Evolutionary conservation across 2,329 filamentous ascomycete species (phyloP).

Genomic region (Botrytis fragariae): DNA sequence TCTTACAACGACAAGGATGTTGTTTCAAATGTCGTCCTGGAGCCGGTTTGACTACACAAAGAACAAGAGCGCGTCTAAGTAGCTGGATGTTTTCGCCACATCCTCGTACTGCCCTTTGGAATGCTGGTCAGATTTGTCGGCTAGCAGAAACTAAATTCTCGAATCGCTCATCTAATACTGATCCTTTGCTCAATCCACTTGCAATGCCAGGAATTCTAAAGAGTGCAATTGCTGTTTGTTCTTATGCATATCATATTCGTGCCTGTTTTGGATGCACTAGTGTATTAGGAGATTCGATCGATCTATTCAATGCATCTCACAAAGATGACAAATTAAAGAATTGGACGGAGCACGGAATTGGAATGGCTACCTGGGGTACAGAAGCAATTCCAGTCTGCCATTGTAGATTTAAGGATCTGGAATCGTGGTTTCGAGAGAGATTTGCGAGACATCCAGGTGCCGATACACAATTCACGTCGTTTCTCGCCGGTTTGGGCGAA

Average conservation of each 20-base stretch:
- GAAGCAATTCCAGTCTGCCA: conserved; percentile 7
- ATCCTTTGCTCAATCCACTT: conserved; percentile 5
- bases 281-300: neutral
- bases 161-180: neutral
- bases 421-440: neutral
- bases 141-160: neutral
- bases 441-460: neutral
- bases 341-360: conserved; percentile 14
- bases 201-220: conserved; percentile 4
- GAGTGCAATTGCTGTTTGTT: conserved; percentile 10
- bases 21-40: conserved; percentile 17
- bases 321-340: neutral
- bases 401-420: neutral
- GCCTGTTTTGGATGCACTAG: neutral
- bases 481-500: conserved; percentile 1
- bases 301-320: neutral
- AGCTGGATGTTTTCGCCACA: conserved; percentile 16
- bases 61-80: conserved; percentile 1
- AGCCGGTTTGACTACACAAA: neutral
- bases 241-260: conserved; percentile 4
- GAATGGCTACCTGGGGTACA: neutral
- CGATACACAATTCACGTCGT: neutral
- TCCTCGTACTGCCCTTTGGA: conserved; percentile 12
- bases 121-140: conserved; percentile 7
- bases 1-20: conserved; percentile 13